Percentiles rank a stretch among this genome's conserved stretches.
Conservation (phyloP, 306 rosid species). For the Acacia acuminata region DNA sequence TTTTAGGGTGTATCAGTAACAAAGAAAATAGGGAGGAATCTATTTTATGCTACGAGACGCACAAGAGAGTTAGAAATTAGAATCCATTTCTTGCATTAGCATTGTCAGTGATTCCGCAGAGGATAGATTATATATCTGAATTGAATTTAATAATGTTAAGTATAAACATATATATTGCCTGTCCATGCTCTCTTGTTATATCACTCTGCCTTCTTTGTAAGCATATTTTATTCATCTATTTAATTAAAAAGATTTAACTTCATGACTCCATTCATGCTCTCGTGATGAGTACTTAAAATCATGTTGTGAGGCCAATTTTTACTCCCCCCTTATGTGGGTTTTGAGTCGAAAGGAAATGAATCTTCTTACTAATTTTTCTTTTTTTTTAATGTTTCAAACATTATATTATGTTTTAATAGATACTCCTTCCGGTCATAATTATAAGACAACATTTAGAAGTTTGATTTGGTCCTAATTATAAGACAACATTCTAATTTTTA, state of each 20-base stretch:
- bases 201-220: neutral
- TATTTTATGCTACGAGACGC: constrained; percentile 44
- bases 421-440: too few species aligned
- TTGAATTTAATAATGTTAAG: neutral
- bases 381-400: too few species aligned
- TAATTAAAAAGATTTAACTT: neutral
- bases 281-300: neutral
- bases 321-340: neutral
- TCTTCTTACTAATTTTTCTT: too few species aligned
- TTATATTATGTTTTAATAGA: too few species aligned
- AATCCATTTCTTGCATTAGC: constrained; percentile 34
- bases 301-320: neutral
- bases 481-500: too few species aligned
- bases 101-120: neutral
- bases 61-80: constrained; percentile 51
- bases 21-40: constrained; percentile 40
- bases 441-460: too few species aligned
- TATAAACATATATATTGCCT: neutral
- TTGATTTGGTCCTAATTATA: too few species aligned
- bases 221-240: neutral
- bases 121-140: neutral
- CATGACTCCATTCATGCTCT: neutral
- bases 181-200: neutral
- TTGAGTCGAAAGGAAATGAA: neutral
- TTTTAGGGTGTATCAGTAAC: too few species aligned